Percentiles rank a stretch among this genome's conserved stretches.
phyloP scores from a whole-genome alignment of 192 early-diverging fungal genomes.

The Lobosporangium transversale region DNA sequence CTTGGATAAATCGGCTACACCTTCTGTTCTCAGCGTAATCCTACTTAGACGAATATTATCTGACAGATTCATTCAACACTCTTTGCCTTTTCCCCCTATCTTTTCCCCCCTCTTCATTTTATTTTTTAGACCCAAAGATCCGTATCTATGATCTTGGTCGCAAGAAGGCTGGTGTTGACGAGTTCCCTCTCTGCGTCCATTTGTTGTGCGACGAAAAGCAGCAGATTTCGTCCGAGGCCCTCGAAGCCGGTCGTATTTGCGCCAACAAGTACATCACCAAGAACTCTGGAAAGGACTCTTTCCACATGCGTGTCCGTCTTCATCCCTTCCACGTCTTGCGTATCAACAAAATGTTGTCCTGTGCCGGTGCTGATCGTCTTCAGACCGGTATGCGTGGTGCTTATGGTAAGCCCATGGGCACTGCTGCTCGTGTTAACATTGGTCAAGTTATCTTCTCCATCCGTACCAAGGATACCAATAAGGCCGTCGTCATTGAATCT shows the following conservation, averaged over 20 bases:
- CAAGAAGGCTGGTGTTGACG: constrained; percentile 98
- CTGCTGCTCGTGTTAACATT: constrained; percentile 98
- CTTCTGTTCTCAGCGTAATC: neutral
- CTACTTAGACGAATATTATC: neutral
- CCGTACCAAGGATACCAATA: constrained; percentile 95
- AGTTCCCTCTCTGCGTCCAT: constrained; percentile 98
- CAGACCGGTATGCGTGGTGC: constrained; percentile 99
- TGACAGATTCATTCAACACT: no score
- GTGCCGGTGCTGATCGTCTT: constrained; percentile 98
- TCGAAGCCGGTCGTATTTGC: constrained; percentile 98
- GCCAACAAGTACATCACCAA: constrained; percentile 99
- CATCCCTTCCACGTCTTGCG: constrained; percentile 99
- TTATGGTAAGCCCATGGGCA: constrained; percentile 96
- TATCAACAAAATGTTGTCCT: constrained; percentile 99
- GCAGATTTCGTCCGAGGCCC: constrained; percentile 97
- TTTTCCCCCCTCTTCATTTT: constrained; percentile 1
- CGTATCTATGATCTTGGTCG: constrained; percentile 97
- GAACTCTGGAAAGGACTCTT: constrained; percentile 96
- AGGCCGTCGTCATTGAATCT: constrained; percentile 92
- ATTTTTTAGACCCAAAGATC: constrained; percentile 88
- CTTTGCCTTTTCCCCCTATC: no score
- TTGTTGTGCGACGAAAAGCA: constrained; percentile 97
- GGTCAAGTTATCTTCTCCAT: constrained; percentile 97
- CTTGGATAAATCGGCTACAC: neutral
- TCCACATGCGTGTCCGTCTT: constrained; percentile 98